Evolutionary conservation across 2,329 filamentous ascomycete species (phyloP).

Genomic region (Epichloe amarillans): DNA sequence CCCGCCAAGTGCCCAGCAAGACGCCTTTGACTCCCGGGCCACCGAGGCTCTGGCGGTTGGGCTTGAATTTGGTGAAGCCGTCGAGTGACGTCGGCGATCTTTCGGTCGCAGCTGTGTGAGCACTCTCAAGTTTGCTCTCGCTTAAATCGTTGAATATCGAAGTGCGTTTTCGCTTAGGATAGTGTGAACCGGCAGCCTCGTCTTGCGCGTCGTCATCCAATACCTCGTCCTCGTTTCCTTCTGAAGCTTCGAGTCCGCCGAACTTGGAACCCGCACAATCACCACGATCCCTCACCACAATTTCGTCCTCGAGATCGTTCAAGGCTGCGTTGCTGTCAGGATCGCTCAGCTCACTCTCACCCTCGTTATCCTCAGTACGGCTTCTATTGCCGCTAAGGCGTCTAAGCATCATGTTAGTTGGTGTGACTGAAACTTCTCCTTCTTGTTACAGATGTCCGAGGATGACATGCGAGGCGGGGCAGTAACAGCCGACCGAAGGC

Average conservation of each 20-base stretch:
- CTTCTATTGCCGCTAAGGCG: conserved; percentile 16
- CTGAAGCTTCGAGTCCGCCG: conserved; percentile 11
- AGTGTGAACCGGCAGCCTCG: conserved; percentile 25
- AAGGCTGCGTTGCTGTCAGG: conserved; percentile 22
- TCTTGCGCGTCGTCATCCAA: conserved; percentile 31
- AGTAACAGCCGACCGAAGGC: background rate
- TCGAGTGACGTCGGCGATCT: conserved; percentile 12
- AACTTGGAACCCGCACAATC: conserved; percentile 22
- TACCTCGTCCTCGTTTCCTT: conserved; percentile 27
- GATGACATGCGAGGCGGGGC: background rate
- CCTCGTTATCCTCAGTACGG: conserved; percentile 25
- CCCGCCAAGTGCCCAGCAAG: conserved; percentile 46
- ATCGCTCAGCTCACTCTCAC: conserved; percentile 31
- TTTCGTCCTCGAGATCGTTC: conserved; percentile 36
- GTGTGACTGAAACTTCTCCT: background rate
- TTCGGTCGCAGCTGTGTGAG: conserved; percentile 16
- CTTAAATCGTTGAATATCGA: conserved; percentile 35
- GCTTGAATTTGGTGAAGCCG: conserved; percentile 14
- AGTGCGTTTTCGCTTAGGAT: conserved; percentile 43
- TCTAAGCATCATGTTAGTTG: conserved; percentile 15
- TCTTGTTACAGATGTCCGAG: background rate
- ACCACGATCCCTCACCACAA: conserved; percentile 33
- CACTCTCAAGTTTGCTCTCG: conserved; percentile 32
- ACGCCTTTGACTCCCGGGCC: conserved; percentile 30
- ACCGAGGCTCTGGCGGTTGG: conserved; percentile 13